Percentiles rank a stretch among this genome's conserved stretches.
Evolutionary conservation across 345 rosid species (phyloP).

Genomic region (Populus tremula): DNA sequence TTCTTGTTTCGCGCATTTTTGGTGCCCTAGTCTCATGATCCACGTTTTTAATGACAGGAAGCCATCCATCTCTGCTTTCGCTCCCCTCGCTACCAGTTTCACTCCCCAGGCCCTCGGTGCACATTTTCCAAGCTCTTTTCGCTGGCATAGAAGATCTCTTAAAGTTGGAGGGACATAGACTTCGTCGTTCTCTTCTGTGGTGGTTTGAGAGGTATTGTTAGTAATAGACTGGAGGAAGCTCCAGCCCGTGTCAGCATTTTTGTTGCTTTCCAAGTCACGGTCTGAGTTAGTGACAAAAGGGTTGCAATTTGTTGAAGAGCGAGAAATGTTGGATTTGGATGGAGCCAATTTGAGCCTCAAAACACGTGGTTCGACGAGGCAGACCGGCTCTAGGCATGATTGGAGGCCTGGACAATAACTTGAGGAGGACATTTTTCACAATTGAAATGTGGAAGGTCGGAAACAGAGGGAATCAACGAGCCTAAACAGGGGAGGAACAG

Average conservation of each 20-base stretch:
- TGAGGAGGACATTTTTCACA: slow-evolving; percentile 41
- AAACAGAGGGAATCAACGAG: slow-evolving; percentile 14
- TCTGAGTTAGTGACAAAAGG: slow-evolving; percentile 3
- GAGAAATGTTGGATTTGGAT: slow-evolving; percentile 9
- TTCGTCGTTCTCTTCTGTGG: background rate
- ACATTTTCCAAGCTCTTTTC: slow-evolving; percentile 24
- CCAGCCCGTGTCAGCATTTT: slow-evolving; percentile 19
- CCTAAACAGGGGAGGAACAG: background rate
- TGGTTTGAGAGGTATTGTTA: background rate
- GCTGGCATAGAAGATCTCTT: slow-evolving; percentile 8
- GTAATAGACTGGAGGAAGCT: slow-evolving; percentile 20
- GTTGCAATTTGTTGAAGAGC: background rate
- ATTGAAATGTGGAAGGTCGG: background rate
- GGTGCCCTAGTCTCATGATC: background rate
- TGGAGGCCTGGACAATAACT: slow-evolving; percentile 47
- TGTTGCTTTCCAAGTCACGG: slow-evolving; percentile 10
- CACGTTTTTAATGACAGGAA: background rate
- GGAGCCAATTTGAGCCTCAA: slow-evolving; percentile 42
- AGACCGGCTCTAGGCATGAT: slow-evolving; percentile 45
- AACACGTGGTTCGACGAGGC: slow-evolving; percentile 30
- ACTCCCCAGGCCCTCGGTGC: slow-evolving; percentile 27
- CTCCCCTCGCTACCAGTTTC: slow-evolving; percentile 23
- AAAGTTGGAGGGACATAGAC: slow-evolving; percentile 6
- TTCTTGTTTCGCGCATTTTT: background rate
- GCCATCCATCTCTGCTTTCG: slow-evolving; percentile 2